phyloP scores from a whole-genome alignment of 2,329 filamentous ascomycete species.

The Anisogramma anomala region DNA sequence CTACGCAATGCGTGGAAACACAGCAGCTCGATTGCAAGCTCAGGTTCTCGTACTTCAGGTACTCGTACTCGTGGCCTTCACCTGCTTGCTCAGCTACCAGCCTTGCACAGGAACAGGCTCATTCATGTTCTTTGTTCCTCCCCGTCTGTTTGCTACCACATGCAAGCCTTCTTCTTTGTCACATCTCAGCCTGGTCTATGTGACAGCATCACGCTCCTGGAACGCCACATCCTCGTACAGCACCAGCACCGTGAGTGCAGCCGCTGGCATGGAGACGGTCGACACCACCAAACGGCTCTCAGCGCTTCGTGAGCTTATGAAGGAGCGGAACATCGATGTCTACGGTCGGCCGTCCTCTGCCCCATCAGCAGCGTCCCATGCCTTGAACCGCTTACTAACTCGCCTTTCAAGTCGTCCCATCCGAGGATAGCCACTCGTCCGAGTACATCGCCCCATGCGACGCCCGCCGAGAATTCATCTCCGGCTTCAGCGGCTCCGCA shows the following conservation, averaged over 20 bases:
- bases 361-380: constrained; percentile 10
- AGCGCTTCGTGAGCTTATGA: constrained; percentile 75
- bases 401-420: constrained; percentile 63
- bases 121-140: constrained; percentile 10
- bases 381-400: constrained; percentile 25
- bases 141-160: neutral
- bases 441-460: constrained; percentile 98
- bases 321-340: constrained; percentile 72
- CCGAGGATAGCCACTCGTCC: constrained; percentile 93
- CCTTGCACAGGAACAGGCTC: neutral
- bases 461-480: constrained; percentile 80
- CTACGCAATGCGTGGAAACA: too few relatives aligned
- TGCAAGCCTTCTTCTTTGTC: constrained; percentile 2
- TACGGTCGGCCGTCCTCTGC: constrained; percentile 57
- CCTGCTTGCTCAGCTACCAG: constrained; percentile 1
- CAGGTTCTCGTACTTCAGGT: too few relatives aligned
- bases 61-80: too few relatives aligned
- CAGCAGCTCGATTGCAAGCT: too few relatives aligned
- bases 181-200: neutral
- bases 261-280: constrained; percentile 56
- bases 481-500: constrained; percentile 87
- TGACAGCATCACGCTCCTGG: neutral
- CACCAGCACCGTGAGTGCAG: neutral
- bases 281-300: constrained; percentile 67
- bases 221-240: constrained; percentile 2